A percentile compares a stretch with the other conserved stretches of the same genome.
phyloP scores from a whole-genome alignment of 805 yeast genomes.

The Saturnispora saitoi region DNA sequence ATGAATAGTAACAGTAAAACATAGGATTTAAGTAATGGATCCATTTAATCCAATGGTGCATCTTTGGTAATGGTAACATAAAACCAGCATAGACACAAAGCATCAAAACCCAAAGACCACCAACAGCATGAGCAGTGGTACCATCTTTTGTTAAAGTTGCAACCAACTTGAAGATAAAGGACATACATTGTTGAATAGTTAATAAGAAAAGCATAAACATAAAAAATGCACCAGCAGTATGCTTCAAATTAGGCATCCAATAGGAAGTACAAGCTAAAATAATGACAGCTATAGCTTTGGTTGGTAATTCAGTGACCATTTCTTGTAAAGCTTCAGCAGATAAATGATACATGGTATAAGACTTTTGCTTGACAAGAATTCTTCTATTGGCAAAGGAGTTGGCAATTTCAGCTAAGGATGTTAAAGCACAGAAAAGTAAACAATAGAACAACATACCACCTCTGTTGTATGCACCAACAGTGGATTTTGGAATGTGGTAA shows the following conservation, averaged over 20 bases:
- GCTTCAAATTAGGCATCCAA: constrained; percentile 46
- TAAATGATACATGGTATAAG: constrained; percentile 54
- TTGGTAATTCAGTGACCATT: constrained; percentile 52
- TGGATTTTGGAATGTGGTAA: constrained; percentile 41
- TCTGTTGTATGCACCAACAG: constrained; percentile 50
- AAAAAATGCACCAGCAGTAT: constrained; percentile 49
- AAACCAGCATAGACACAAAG: constrained; percentile 51
- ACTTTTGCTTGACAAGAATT: constrained; percentile 53
- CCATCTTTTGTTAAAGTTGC: constrained; percentile 46
- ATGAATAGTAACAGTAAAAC: constrained; percentile 40
- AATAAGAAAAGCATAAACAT: constrained; percentile 36
- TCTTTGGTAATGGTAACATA: constrained; percentile 31
- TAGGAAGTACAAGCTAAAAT: constrained; percentile 38
- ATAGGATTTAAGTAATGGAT: constrained; percentile 41
- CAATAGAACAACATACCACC: constrained; percentile 57
- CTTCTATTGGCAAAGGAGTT: constrained; percentile 52
- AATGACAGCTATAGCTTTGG: constrained; percentile 43
- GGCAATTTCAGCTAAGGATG: constrained; percentile 57
- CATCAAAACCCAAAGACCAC: constrained; percentile 46
- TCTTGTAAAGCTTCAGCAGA: constrained; percentile 58
- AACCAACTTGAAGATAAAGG: constrained; percentile 43
- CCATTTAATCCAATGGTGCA: constrained; percentile 58
- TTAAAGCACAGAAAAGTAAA: constrained; percentile 50
- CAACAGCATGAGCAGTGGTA: constrained; percentile 47
- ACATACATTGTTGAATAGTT: constrained; percentile 41